These are phyloP conservation scores for Suhomyces taliae DNA, from an alignment of 1,139 yeast species.

Conservation along the genomic window DNA sequence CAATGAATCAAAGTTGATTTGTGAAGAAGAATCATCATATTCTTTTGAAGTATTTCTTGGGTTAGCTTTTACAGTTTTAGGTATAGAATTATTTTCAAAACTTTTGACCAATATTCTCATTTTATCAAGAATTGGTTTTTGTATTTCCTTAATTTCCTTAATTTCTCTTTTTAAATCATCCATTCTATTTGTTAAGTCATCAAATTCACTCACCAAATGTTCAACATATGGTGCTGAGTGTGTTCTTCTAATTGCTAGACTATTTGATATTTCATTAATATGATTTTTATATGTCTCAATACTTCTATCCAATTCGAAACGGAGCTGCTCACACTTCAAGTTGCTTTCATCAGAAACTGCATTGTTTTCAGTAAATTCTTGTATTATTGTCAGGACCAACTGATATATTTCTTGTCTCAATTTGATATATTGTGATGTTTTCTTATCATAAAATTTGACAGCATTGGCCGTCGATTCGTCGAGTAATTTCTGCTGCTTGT, in stretches of 20 bases:
- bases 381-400: conserved; percentile 18
- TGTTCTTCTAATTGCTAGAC: conserved; percentile 19
- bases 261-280: conserved; percentile 22
- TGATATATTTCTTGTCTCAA: conserved; percentile 36
- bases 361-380: conserved; percentile 5
- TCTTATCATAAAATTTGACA: conserved; percentile 37
- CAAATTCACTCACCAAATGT: conserved; percentile 23
- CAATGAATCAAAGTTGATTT: conserved; percentile 20
- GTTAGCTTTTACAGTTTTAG: conserved; percentile 7
- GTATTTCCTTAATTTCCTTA: conserved; percentile 28
- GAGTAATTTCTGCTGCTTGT: conserved; percentile 33
- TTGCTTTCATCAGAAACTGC: conserved; percentile 10
- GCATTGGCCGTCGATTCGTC: conserved; percentile 33
- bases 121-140: conserved; percentile 39
- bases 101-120: conserved; percentile 28
- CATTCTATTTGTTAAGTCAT: conserved; percentile 20
- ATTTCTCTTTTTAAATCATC: conserved; percentile 22
- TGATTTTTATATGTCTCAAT: conserved; percentile 28
- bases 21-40: conserved; percentile 9
- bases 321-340: conserved; percentile 21
- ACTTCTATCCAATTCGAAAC: conserved; percentile 29
- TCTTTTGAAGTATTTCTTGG: conserved; percentile 9
- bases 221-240: conserved; percentile 21
- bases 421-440: conserved; percentile 32
- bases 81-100: conserved; percentile 22